Evolutionary conservation across 306 rosid genomes (phyloP), one percentile per base, ranked within the genome.

Genomic region (Ceratonia siliqua): DNA sequence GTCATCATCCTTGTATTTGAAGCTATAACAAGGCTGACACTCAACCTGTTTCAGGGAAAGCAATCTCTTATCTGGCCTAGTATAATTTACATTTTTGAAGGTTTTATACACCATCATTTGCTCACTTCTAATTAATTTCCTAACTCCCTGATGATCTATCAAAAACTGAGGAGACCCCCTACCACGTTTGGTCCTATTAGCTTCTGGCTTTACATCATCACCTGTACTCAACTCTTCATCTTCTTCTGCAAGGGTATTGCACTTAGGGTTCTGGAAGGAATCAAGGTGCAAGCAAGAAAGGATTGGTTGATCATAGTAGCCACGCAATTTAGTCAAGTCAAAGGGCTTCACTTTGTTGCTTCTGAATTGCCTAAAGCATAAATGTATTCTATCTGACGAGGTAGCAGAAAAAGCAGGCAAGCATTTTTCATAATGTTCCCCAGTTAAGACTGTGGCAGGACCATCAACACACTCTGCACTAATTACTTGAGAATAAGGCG

Each of bases 381-480:
- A 64, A 80, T 92, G 93, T 67, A 92, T 78, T 89, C 78, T 89
- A 78, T 86, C 88, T 25, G 81, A 78, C 22, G 87, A 84, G 15
- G 89, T 70, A 70, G 78, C 93, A 25, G 96, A 86, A 82, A 86
- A 88, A 27, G 76, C 81, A 66, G 92, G 86, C 54, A 76, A 71
- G 70, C 90, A 89, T 70, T 84, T 90, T 50, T 92, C 93, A 54
- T 84, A 94, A 78, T 94, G 96, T 67, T 92, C 96, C 43, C 84
- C 87, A 61, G 92, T 92, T 70, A 94, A 89, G 75, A 94, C 92
- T 48, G 92, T 82, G 35, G 99, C 91, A 28, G 91, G 88, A 76
- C 99, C 99, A 75, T 94, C 97, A 56, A 94, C 95, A 70, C 99
- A 94, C 85, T 94, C 99, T n/a, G 90, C 95, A 75, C 99, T 94